Conservation (phyloP, 192 early-diverging fungal species). For the Ambispora gerdemannii region DNA sequence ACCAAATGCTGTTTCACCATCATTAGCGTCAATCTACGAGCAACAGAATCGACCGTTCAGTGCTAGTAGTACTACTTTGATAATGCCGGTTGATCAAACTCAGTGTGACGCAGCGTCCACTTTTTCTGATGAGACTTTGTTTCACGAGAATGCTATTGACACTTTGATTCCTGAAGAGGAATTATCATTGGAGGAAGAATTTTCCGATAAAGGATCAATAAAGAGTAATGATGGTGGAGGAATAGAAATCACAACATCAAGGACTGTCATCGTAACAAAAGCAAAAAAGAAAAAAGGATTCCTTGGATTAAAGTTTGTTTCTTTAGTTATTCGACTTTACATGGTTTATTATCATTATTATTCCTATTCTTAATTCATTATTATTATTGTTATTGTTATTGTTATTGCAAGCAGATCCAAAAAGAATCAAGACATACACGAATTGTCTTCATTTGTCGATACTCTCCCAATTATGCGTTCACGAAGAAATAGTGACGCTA, state of each 20-base stretch:
- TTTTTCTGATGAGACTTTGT: not conserved
- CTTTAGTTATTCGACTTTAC: not conserved
- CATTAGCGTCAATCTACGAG: not conserved
- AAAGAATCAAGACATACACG: too few relatives aligned
- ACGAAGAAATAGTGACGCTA: too few relatives aligned
- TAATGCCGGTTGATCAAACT: not conserved
- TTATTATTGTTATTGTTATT: too few relatives aligned
- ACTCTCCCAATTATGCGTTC: too few relatives aligned
- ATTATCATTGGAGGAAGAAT: not conserved
- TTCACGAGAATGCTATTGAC: not conserved
- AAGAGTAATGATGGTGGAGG: slow-evolving; percentile 10
- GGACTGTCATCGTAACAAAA: too few relatives aligned
- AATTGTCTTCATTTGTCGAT: too few relatives aligned
- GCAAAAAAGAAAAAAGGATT: too few relatives aligned
- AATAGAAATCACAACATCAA: slow-evolving; percentile 3
- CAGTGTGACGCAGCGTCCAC: not conserved
- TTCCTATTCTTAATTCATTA: too few relatives aligned
- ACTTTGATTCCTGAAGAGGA: not conserved
- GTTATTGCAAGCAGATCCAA: too few relatives aligned
- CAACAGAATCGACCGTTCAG: not conserved
- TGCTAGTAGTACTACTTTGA: not conserved
- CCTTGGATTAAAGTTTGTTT: not conserved
- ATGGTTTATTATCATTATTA: not conserved
- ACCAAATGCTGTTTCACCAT: not conserved
- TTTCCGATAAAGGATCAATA: slow-evolving; percentile 19